Percentiles rank a stretch among this genome's conserved stretches.
These are phyloP conservation scores for Vicia faba DNA, from an alignment of 306 rosid genomes.

Conservation along the genomic window DNA sequence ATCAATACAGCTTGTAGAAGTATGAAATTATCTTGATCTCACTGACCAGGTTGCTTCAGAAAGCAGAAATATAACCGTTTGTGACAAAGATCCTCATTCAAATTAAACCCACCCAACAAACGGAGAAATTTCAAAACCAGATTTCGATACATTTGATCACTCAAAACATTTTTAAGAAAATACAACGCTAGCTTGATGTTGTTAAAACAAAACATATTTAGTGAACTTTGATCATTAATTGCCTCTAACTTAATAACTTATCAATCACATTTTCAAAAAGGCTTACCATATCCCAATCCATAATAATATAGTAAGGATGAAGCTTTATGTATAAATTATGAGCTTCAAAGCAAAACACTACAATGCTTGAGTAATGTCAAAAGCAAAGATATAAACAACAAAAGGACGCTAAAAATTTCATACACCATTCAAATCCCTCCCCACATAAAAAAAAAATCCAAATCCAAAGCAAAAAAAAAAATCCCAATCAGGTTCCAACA, in stretches of 20 bases:
- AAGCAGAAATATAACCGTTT: background rate
- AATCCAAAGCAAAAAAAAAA: background rate
- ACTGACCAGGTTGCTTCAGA: too few relatives aligned
- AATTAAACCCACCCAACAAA: background rate
- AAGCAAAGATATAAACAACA: slow-evolving; percentile 1
- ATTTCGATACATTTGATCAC: background rate
- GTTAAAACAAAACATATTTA: background rate
- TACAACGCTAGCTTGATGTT: slow-evolving; percentile 5
- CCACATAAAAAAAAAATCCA: background rate
- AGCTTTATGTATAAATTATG: background rate
- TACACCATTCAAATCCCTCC: background rate
- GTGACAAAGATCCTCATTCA: background rate
- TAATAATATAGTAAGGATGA: background rate
- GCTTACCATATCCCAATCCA: slow-evolving; percentile 10
- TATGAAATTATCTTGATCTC: too few relatives aligned
- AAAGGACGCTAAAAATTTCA: background rate
- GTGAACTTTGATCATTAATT: background rate
- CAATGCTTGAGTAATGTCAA: background rate
- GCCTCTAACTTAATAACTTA: background rate
- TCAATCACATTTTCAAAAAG: slow-evolving; percentile 14
- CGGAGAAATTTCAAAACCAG: background rate
- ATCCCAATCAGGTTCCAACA: background rate
- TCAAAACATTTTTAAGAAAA: background rate
- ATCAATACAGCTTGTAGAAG: too few relatives aligned
- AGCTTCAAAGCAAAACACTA: slow-evolving; percentile 4